Percentiles rank a stretch among this genome's conserved stretches.
Conservation (phyloP, 768 basidiomycete genomes). For the Mycena floridula region DNA sequence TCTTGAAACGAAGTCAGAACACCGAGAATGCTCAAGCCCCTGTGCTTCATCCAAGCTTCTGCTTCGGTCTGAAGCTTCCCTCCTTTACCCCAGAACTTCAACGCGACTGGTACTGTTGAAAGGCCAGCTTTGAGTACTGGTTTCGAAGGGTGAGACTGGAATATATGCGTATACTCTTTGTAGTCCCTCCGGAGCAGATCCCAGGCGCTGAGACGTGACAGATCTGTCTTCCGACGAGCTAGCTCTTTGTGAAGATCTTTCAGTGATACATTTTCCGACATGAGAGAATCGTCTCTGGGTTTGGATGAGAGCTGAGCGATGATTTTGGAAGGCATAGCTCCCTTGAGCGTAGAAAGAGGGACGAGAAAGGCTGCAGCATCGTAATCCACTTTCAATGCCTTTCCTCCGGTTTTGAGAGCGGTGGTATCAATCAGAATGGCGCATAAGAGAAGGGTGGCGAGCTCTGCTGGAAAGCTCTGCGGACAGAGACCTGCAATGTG, state of each 20-base stretch:
- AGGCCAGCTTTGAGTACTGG: slow-evolving; percentile 61
- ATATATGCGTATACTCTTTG: slow-evolving; percentile 68
- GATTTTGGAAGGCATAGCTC: slow-evolving; percentile 20
- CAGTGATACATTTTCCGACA: slow-evolving; percentile 36
- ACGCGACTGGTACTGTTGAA: slow-evolving; percentile 71
- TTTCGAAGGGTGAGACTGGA: slow-evolving; percentile 31
- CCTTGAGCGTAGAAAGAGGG: slow-evolving; percentile 43
- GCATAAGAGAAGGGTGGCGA: slow-evolving; percentile 74
- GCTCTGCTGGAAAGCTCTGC: slow-evolving; percentile 43
- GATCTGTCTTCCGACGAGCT: slow-evolving; percentile 52
- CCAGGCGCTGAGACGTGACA: slow-evolving; percentile 59
- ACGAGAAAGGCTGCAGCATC: slow-evolving; percentile 60
- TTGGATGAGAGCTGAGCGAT: slow-evolving; percentile 8
- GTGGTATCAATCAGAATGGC: slow-evolving; percentile 85
- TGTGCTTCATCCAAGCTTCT: slow-evolving; percentile 58
- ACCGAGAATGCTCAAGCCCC: slow-evolving; percentile 62
- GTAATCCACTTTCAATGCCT: slow-evolving; percentile 62
- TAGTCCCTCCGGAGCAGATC: slow-evolving; percentile 94
- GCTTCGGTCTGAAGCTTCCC: slow-evolving; percentile 35
- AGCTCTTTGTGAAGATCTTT: slow-evolving; percentile 44
- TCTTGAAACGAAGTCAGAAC: slow-evolving; percentile 70
- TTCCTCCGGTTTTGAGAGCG: slow-evolving; percentile 73
- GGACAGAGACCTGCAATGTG: slow-evolving; percentile 35
- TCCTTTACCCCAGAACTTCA: slow-evolving; percentile 48
- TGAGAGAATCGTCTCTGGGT: slow-evolving; percentile 13